Percentiles rank a stretch among this genome's conserved stretches.
These are phyloP conservation scores for Gymnopus androsaceus DNA, from an alignment of 1,284 basidiomycete species.

Conservation along the genomic window DNA sequence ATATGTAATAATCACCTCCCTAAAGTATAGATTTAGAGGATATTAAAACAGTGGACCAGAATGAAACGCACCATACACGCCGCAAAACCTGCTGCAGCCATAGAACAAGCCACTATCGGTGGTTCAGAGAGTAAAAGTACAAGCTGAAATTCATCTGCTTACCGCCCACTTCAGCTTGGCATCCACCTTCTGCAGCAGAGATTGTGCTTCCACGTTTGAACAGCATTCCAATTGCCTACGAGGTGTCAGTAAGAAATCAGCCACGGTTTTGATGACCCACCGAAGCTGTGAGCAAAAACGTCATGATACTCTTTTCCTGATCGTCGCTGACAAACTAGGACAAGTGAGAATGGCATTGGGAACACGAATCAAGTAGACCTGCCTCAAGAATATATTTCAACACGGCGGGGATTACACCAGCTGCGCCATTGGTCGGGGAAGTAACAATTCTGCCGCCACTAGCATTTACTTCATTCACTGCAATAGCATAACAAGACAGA, in stretches of 20 bases:
- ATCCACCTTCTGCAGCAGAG: conserved; percentile 91
- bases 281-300: conserved; percentile 83
- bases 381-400: conserved; percentile 87
- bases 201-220: conserved; percentile 98
- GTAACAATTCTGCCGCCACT: conserved; percentile 93
- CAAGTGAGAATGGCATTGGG: not conserved
- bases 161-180: conserved; percentile 86
- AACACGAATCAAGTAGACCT: too few relatives aligned
- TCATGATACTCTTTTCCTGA: conserved; percentile 82
- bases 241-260: conserved; percentile 10
- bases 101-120: conserved; percentile 77
- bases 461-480: conserved; percentile 91
- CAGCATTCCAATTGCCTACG: conserved; percentile 89
- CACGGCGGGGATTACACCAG: conserved; percentile 91
- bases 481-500: conserved; percentile 89
- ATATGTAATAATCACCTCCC: not conserved
- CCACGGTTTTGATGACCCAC: conserved; percentile 40
- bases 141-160: conserved; percentile 20
- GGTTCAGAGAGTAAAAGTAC: conserved; percentile 21
- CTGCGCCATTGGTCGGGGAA: conserved; percentile 87
- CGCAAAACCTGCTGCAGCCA: conserved; percentile 91
- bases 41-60: not conserved
- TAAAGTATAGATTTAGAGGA: not conserved
- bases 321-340: conserved; percentile 84
- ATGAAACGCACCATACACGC: conserved; percentile 83